Percentiles rank a stretch among this genome's conserved stretches.
phyloP scores from a whole-genome alignment of 164 flowering plant genomes.

The Nymphaea colorata region DNA sequence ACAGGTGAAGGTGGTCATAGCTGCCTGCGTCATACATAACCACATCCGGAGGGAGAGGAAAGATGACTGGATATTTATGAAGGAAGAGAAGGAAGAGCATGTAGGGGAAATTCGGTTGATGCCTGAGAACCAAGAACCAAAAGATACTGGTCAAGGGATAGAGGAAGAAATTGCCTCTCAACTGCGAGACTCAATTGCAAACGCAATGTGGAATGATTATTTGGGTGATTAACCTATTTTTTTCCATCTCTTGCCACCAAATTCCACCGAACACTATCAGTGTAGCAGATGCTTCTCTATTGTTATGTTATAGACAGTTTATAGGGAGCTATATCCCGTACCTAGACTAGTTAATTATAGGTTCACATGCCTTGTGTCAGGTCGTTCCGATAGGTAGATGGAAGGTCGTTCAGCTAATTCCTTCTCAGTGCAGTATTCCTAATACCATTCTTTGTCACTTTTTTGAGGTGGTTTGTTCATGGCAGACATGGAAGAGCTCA shows the following conservation, averaged over 20 bases:
- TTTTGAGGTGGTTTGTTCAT: too few relatives aligned
- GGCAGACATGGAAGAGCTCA: too few relatives aligned
- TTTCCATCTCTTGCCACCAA: neutral
- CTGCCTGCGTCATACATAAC: constrained; percentile 68
- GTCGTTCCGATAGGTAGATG: too few relatives aligned
- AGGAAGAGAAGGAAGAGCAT: neutral
- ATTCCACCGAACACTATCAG: too few relatives aligned
- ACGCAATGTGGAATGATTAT: constrained; percentile 1
- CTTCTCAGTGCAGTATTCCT: too few relatives aligned
- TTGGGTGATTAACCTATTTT: neutral
- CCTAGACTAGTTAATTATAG: too few relatives aligned
- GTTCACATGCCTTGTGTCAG: too few relatives aligned
- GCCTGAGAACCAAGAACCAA: neutral
- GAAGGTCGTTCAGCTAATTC: too few relatives aligned
- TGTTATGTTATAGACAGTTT: too few relatives aligned
- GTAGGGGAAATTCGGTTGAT: neutral
- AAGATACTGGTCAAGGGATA: neutral
- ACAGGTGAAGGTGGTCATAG: constrained; percentile 74
- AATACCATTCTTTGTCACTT: too few relatives aligned
- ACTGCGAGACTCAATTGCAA: constrained; percentile 1
- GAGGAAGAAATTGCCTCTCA: neutral
- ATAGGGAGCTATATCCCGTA: too few relatives aligned
- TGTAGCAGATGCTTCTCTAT: too few relatives aligned
- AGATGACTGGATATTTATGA: constrained; percentile 20
- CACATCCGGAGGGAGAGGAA: constrained; percentile 40